Evolutionary conservation across 208 protist genomes (phyloP).

Genomic region (Crithidia thermophila): DNA sequence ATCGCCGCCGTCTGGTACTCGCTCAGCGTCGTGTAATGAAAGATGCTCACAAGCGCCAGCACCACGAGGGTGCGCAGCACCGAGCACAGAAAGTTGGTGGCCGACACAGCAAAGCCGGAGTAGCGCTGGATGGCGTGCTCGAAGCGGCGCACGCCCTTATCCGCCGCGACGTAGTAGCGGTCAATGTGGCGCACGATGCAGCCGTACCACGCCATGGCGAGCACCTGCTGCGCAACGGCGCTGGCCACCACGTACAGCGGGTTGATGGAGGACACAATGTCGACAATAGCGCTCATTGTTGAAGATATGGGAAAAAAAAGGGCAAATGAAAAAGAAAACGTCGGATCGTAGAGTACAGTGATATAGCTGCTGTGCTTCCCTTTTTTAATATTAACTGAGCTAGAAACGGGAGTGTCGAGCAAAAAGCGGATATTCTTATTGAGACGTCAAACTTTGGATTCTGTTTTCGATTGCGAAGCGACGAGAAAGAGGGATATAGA

Average conservation of each 20-base stretch:
- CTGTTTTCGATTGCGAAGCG: too few relatives aligned
- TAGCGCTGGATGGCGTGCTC: constrained; percentile 83
- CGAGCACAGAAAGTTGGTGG: constrained; percentile 47
- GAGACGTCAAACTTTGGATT: too few relatives aligned
- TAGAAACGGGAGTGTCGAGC: too few relatives aligned
- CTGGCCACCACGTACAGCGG: constrained; percentile 48
- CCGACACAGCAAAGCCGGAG: constrained; percentile 35
- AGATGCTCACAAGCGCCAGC: constrained; percentile 39
- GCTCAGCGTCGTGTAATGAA: constrained; percentile 47
- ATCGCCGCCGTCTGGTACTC: constrained; percentile 74
- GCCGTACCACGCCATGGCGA: constrained; percentile 81
- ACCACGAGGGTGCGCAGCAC: constrained; percentile 53
- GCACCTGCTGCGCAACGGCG: constrained; percentile 67
- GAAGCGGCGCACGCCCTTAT: constrained; percentile 84
- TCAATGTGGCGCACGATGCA: constrained; percentile 72
- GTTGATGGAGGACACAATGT: constrained; percentile 43
- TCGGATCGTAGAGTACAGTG: too few relatives aligned
- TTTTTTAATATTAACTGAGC: too few relatives aligned
- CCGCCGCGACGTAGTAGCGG: constrained; percentile 81
- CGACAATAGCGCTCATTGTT: constrained; percentile 22
- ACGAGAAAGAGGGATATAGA: background rate
- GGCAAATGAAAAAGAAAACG: constrained; percentile 9
- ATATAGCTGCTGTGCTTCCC: too few relatives aligned
- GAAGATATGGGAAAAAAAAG: background rate
- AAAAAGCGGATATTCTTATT: too few relatives aligned